phyloP scores from a whole-genome alignment of 176 grass and related monocot genomes.

The Chrysopogon serrulatus region DNA sequence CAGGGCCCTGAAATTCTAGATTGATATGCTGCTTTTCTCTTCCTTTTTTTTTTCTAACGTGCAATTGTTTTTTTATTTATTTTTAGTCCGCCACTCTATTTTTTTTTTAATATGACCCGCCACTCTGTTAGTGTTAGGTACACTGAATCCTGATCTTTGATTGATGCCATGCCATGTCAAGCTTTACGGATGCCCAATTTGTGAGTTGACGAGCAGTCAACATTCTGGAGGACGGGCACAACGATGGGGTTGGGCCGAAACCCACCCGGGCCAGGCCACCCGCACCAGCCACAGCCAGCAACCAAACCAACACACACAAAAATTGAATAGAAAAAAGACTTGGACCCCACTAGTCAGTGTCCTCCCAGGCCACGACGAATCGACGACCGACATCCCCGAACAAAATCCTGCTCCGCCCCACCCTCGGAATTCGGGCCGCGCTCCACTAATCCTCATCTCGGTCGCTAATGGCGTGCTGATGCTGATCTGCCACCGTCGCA shows the following conservation, averaged over 20 bases:
- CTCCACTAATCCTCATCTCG: conserved; percentile 4
- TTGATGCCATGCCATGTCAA: too few relatives aligned
- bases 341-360: background rate
- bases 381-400: conserved; percentile 44
- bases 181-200: too few relatives aligned
- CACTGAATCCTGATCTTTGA: too few relatives aligned
- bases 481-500: background rate
- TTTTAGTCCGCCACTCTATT: too few relatives aligned
- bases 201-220: background rate
- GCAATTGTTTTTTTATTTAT: too few relatives aligned
- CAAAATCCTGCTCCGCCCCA: background rate
- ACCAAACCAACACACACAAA: background rate
- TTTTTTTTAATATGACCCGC: too few relatives aligned
- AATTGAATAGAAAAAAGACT: background rate
- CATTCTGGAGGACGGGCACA: background rate
- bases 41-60: too few relatives aligned
- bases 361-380: background rate
- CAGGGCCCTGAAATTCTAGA: too few relatives aligned
- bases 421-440: background rate
- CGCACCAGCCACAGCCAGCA: background rate
- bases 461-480: conserved; percentile 17
- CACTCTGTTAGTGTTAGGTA: too few relatives aligned
- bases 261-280: background rate
- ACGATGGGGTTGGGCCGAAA: conserved; percentile 18
- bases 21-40: too few relatives aligned